phyloP scores from a whole-genome alignment of 352 stramenopile genomes.

The Discostella stelligera region DNA sequence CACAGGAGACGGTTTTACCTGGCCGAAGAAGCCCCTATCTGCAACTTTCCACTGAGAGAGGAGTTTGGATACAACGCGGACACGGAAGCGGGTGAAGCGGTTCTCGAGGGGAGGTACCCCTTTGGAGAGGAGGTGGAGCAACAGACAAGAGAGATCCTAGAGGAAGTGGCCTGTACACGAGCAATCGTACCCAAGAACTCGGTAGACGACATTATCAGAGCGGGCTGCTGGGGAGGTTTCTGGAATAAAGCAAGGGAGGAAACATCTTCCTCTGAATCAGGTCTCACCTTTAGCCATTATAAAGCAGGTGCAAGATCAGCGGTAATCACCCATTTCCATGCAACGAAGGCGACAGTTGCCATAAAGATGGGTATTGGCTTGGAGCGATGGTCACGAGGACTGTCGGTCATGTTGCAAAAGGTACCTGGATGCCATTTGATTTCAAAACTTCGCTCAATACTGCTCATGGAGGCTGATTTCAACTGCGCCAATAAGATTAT shows the following conservation, averaged over 20 bases:
- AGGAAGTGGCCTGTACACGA: not conserved
- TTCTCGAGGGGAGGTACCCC: not conserved
- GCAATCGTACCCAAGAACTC: not conserved
- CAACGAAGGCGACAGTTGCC: slow-evolving; percentile 20
- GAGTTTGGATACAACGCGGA: slow-evolving; percentile 13
- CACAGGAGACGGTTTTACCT: slow-evolving; percentile 12
- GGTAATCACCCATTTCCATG: slow-evolving; percentile 30
- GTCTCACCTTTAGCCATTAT: not conserved
- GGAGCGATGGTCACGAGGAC: slow-evolving; percentile 23
- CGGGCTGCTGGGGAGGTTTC: not conserved
- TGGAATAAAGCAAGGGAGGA: slow-evolving; percentile 6
- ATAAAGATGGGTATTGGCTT: slow-evolving; percentile 20
- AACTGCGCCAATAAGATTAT: slow-evolving; percentile 17
- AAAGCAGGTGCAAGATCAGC: not conserved
- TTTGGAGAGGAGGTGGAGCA: too few species aligned
- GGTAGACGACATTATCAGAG: not conserved
- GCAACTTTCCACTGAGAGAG: not conserved
- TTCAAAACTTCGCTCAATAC: slow-evolving; percentile 8
- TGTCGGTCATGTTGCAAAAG: slow-evolving; percentile 52
- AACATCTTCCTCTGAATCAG: slow-evolving; percentile 8
- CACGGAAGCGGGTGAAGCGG: not conserved
- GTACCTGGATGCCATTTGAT: slow-evolving; percentile 23
- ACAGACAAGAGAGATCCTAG: not conserved
- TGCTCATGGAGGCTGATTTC: slow-evolving; percentile 40
- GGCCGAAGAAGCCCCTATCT: not conserved